phyloP scores from a whole-genome alignment of 305 asterid species.

The Coffea humblotiana region DNA sequence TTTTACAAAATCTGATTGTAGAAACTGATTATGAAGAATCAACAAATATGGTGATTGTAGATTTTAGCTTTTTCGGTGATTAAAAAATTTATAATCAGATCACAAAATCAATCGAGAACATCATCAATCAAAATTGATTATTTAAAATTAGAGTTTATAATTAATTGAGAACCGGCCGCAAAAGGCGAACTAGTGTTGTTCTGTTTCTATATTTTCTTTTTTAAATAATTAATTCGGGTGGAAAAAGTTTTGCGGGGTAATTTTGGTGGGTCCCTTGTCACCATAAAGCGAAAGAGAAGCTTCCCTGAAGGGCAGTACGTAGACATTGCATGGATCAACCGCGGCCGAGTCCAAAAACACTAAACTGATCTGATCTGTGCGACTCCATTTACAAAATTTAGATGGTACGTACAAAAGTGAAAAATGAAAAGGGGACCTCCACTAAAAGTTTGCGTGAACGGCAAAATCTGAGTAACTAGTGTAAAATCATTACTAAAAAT shows the following conservation, averaged over 20 bases:
- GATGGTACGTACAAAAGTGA: too few species aligned
- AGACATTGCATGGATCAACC: background rate
- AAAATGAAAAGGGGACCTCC: background rate
- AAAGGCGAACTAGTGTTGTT: background rate
- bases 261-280: background rate
- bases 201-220: too few species aligned
- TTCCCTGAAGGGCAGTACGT: background rate
- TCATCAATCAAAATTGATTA: too few species aligned
- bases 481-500: too few species aligned
- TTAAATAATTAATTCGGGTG: background rate
- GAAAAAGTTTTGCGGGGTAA: background rate
- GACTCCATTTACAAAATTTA: too few species aligned
- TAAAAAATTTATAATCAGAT: too few species aligned
- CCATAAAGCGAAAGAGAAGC: background rate
- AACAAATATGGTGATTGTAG: too few species aligned
- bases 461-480: background rate
- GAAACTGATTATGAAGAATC: too few species aligned
- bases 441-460: background rate
- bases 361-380: background rate
- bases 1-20: too few species aligned
- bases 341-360: background rate
- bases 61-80: too few species aligned
- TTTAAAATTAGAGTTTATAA: too few species aligned
- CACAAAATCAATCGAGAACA: too few species aligned
- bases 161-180: background rate